phyloP scores from a whole-genome alignment of 2,329 filamentous ascomycete genomes.

The Pseudogymnoascus sp. region DNA sequence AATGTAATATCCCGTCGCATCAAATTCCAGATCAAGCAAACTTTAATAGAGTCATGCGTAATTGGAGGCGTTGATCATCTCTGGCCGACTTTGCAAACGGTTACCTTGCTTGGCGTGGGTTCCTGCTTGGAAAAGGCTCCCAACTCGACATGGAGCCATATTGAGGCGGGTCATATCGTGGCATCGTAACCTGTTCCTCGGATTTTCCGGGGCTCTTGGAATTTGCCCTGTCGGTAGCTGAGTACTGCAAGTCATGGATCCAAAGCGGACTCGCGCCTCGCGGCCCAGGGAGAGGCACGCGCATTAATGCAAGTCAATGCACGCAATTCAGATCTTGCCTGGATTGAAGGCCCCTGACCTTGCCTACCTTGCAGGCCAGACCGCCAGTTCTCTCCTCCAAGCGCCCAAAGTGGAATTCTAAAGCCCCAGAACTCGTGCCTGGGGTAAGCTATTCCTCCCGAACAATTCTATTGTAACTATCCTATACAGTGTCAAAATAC shows the following conservation, averaged over 20 bases:
- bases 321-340: conserved; percentile 11
- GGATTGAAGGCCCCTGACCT: conserved; percentile 23
- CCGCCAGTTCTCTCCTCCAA: conserved; percentile 30
- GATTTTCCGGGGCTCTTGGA: background rate
- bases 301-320: conserved; percentile 12
- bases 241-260: conserved; percentile 2
- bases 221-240: background rate
- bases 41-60: conserved; percentile 1
- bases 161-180: background rate
- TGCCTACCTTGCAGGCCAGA: conserved; percentile 26
- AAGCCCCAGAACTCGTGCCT: background rate
- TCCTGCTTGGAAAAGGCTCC: conserved; percentile 5
- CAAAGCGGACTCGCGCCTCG: conserved; percentile 2
- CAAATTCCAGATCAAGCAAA: conserved; percentile 10
- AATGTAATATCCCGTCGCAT: conserved; percentile 6
- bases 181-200: conserved; percentile 5
- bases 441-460: background rate
- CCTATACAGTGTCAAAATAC: background rate
- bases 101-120: conserved; percentile 8
- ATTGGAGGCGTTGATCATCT: background rate
- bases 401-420: conserved; percentile 5
- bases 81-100: conserved; percentile 6
- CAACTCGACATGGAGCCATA: background rate
- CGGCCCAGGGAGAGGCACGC: background rate
- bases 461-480: background rate